Evolutionary conservation across 495 filamentous ascomycete species (phyloP).

Genomic region (Daldinia childiae): DNA sequence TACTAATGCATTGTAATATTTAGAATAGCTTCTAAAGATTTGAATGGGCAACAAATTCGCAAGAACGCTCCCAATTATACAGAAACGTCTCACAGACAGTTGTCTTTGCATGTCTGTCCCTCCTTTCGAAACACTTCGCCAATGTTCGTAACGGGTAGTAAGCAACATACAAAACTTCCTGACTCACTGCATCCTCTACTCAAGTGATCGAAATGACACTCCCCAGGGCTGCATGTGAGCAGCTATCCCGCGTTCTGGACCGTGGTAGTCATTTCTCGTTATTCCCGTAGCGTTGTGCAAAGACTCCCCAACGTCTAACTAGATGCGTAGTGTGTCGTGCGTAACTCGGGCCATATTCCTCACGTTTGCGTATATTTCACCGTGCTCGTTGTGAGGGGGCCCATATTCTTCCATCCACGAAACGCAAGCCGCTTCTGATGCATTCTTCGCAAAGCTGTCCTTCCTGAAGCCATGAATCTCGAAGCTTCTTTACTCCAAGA

Average conservation of each 20-base stretch:
- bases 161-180: constrained; percentile 22
- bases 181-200: constrained; percentile 11
- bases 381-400: constrained; percentile 18
- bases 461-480: constrained; percentile 61
- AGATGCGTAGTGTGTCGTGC: constrained; percentile 5
- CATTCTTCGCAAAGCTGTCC: constrained; percentile 59
- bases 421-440: constrained; percentile 27
- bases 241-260: neutral
- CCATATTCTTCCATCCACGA: constrained; percentile 39
- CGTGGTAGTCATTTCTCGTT: neutral
- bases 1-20: neutral
- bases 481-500: constrained; percentile 67
- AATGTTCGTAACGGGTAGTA: constrained; percentile 20
- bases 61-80: constrained; percentile 6
- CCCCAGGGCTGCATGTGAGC: constrained; percentile 6
- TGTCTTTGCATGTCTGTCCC: constrained; percentile 40
- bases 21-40: neutral
- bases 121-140: constrained; percentile 35
- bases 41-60: constrained; percentile 2
- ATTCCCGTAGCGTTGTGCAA: neutral
- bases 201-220: constrained; percentile 1
- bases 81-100: constrained; percentile 38
- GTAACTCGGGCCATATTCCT: constrained; percentile 3
- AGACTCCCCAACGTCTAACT: neutral
- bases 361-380: constrained; percentile 8